Evolutionary conservation across 768 basidiomycete genomes (phyloP).

Genomic region (Rubroboletus pulcherrimus): DNA sequence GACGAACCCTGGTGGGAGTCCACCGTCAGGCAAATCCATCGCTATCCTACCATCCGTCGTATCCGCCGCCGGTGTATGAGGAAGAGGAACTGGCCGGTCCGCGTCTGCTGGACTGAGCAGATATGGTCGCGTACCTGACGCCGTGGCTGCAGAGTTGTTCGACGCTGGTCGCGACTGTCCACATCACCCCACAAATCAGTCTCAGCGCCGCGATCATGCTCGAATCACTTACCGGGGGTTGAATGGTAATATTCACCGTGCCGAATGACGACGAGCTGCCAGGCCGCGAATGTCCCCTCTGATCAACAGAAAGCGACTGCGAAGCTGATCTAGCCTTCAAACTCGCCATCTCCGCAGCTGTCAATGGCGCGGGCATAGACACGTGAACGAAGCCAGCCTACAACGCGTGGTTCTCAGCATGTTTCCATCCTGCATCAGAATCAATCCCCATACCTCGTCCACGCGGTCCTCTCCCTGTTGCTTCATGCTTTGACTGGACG

Average conservation of each 20-base stretch:
- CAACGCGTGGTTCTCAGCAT: constrained; percentile 9
- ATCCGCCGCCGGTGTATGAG: constrained; percentile 9
- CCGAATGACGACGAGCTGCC: constrained; percentile 29
- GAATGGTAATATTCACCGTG: constrained; percentile 31
- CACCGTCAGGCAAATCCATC: constrained; percentile 26
- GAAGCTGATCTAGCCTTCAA: constrained; percentile 16
- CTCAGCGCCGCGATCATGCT: neutral
- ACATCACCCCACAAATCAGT: constrained; percentile 9
- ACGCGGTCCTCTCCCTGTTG: constrained; percentile 35
- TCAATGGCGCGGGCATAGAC: constrained; percentile 31
- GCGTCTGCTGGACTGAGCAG: constrained; percentile 41
- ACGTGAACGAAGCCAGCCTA: constrained; percentile 35
- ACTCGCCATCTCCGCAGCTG: constrained; percentile 21
- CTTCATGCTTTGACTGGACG: constrained; percentile 26
- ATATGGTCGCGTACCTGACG: constrained; percentile 23
- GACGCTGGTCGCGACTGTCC: constrained; percentile 40
- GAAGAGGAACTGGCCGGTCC: constrained; percentile 34
- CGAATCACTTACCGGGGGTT: constrained; percentile 28
- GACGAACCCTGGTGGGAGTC: constrained; percentile 38
- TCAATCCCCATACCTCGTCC: constrained; percentile 30
- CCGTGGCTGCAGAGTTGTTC: constrained; percentile 28
- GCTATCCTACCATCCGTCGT: constrained; percentile 12
- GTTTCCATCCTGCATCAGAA: neutral
- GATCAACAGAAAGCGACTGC: constrained; percentile 25
- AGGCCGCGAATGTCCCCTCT: constrained; percentile 21